Conservation (phyloP, 768 basidiomycete species). For the Chalciporus chontae region DNA sequence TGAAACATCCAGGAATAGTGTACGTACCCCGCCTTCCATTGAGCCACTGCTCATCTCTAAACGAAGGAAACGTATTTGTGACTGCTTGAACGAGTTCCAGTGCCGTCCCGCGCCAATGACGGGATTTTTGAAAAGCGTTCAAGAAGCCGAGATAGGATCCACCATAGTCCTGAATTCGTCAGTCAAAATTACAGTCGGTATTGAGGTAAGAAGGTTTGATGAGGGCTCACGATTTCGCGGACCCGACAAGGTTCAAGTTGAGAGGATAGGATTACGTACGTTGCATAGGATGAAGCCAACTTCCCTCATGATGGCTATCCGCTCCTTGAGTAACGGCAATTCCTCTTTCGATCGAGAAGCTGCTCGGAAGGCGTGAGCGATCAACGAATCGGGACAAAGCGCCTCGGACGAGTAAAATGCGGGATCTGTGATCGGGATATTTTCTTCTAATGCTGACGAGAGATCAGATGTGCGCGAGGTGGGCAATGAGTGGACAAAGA, state of each 20-base stretch:
- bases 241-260: not conserved
- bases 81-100: conserved; percentile 73
- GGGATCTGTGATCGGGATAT: conserved; percentile 77
- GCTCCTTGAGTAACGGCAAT: conserved; percentile 67
- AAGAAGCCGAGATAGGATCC: conserved; percentile 72
- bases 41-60: conserved; percentile 64
- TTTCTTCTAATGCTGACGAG: conserved; percentile 64
- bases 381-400: conserved; percentile 66
- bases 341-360: conserved; percentile 53
- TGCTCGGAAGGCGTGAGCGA: conserved; percentile 67
- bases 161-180: conserved; percentile 48
- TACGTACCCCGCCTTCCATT: conserved; percentile 56
- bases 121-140: conserved; percentile 51
- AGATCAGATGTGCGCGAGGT: too few species aligned
- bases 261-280: conserved; percentile 39
- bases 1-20: not conserved
- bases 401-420: conserved; percentile 69
- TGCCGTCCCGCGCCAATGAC: conserved; percentile 58
- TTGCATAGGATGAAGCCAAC: conserved; percentile 68
- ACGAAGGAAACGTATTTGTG: conserved; percentile 66
- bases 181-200: conserved; percentile 1
- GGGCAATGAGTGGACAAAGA: not conserved
- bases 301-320: conserved; percentile 75
- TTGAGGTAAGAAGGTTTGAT: not conserved
- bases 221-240: not conserved